A percentile compares a stretch with the other conserved stretches of the same genome.
phyloP scores from a whole-genome alignment of 2,329 filamentous ascomycete species.

The Aspergillus costaricaensis region DNA sequence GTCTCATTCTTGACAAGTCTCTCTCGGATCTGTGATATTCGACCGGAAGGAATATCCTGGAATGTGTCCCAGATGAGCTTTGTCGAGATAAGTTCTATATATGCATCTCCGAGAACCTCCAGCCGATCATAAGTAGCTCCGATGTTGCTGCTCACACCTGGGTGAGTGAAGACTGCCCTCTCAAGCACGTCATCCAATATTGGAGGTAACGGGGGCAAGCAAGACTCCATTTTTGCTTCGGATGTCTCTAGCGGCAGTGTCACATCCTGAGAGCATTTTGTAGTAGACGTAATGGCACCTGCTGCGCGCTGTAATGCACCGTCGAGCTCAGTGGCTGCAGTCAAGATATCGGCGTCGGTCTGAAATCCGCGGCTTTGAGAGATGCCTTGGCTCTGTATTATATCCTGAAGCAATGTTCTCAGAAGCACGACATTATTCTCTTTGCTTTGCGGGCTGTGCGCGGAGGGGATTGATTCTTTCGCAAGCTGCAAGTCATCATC shows the following conservation, averaged over 20 bases:
- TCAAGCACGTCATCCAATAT: conserved; percentile 63
- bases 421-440: neutral
- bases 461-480: neutral
- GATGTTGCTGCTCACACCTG: conserved; percentile 45
- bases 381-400: conserved; percentile 4
- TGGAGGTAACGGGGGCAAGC: conserved; percentile 52
- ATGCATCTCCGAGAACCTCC: conserved; percentile 87
- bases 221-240: neutral
- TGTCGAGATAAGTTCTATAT: conserved; percentile 75
- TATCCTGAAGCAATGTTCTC: neutral
- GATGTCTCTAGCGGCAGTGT: neutral
- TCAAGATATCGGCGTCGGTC: neutral
- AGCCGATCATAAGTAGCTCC: conserved; percentile 71
- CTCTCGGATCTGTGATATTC: conserved; percentile 75
- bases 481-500: neutral
- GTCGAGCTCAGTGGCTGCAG: neutral
- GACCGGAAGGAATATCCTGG: conserved; percentile 64
- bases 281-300: neutral
- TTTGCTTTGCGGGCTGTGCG: neutral
- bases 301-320: neutral
- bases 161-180: conserved; percentile 67
- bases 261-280: neutral
- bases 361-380: too few species aligned
- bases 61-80: conserved; percentile 75
- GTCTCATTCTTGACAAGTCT: conserved; percentile 78